phyloP scores from a whole-genome alignment of 805 yeast species.

The Pichia cabralensis region DNA sequence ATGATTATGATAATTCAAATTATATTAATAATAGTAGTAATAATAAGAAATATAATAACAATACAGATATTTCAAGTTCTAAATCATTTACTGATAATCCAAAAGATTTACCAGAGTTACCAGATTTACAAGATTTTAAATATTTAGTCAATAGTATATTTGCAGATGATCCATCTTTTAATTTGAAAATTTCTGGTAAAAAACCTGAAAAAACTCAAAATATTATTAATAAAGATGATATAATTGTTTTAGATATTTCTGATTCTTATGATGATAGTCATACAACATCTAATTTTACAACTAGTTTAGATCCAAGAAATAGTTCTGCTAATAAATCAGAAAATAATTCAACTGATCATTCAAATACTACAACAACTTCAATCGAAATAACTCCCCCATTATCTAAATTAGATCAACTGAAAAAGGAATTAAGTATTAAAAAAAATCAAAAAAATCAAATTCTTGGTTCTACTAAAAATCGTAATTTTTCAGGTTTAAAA shows the following conservation, averaged over 20 bases:
- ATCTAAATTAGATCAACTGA: conserved; percentile 18
- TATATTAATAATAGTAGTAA: background rate
- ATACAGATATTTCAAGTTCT: conserved; percentile 4
- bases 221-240: conserved; percentile 1
- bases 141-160: conserved; percentile 25
- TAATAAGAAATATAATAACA: conserved; percentile 1
- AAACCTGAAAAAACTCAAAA: background rate
- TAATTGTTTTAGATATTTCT: conserved; percentile 3
- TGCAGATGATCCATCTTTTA: conserved; percentile 10
- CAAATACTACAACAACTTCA: too few relatives aligned
- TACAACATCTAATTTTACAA: background rate
- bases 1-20: too few relatives aligned
- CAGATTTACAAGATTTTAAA: conserved; percentile 22
- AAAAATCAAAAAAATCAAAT: background rate
- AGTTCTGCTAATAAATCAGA: too few relatives aligned
- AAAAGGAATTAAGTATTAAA: conserved; percentile 7
- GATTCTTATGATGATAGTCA: background rate
- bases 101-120: conserved; percentile 18
- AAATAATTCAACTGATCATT: too few relatives aligned
- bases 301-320: conserved; percentile 20
- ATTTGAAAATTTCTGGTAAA: too few relatives aligned
- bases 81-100: conserved; percentile 14
- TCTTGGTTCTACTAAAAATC: background rate
- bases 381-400: conserved; percentile 1
- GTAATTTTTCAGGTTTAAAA: conserved; percentile 7